phyloP scores from a whole-genome alignment of 768 basidiomycete genomes.

The Gyrodon lividus region DNA sequence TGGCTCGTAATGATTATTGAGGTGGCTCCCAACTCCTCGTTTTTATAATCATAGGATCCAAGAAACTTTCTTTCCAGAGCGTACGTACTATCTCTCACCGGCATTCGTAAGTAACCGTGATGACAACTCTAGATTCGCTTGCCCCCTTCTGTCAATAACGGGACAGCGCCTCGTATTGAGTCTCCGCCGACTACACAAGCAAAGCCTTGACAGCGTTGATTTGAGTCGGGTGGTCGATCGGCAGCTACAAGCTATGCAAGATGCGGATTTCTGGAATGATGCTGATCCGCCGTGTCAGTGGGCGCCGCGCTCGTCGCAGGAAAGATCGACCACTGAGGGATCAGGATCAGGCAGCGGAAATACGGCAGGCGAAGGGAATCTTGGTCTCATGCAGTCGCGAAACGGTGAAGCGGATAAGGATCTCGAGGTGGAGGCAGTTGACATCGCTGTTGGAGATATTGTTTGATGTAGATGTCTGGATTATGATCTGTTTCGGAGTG shows the following conservation, averaged over 20 bases:
- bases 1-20: background rate
- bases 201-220: background rate
- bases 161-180: constrained; percentile 18
- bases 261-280: background rate
- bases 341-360: background rate
- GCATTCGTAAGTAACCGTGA: background rate
- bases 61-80: background rate
- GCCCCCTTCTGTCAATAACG: constrained; percentile 13
- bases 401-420: background rate
- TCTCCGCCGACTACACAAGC: constrained; percentile 9
- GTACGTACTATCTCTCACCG: background rate
- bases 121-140: background rate
- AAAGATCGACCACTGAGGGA: background rate
- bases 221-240: constrained; percentile 6
- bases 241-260: constrained; percentile 1
- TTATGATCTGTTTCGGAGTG: too few species aligned
- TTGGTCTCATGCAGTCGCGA: background rate
- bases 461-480: background rate
- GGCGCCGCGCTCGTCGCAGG: background rate
- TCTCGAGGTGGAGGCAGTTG: background rate
- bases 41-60: background rate
- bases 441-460: background rate
- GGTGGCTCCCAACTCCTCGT: background rate
- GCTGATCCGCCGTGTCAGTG: too few species aligned
- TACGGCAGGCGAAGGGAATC: background rate